A percentile compares a stretch with the other conserved stretches of the same genome.
phyloP scores from a whole-genome alignment of 306 rosid species.

The Macrotyloma uniflorum region DNA sequence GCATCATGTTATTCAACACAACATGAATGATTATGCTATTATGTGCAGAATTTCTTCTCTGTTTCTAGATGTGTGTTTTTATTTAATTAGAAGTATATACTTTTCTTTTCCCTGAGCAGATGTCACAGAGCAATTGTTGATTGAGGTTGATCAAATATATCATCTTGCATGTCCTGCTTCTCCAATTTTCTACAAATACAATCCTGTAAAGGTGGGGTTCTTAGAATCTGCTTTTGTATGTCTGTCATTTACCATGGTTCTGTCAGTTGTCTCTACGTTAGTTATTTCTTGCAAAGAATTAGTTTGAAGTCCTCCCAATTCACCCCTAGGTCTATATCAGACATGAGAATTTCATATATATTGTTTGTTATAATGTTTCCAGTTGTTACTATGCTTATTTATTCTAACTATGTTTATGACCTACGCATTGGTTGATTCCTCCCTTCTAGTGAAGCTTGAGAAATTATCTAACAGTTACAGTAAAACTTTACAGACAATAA shows the following conservation, averaged over 20 bases:
- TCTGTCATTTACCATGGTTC: background rate
- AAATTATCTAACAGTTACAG: constrained; percentile 38
- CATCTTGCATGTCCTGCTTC: constrained; percentile 99
- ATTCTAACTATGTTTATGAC: background rate
- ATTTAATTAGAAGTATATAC: background rate
- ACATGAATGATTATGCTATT: constrained; percentile 16
- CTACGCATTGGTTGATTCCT: background rate
- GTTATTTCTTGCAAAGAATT: background rate
- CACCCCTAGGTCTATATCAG: background rate
- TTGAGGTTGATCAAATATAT: constrained; percentile 93
- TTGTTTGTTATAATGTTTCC: background rate
- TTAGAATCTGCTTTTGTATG: background rate
- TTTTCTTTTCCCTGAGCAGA: constrained; percentile 49
- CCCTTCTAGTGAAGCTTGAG: constrained; percentile 28
- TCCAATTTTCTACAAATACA: constrained; percentile 92
- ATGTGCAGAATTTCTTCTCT: constrained; percentile 16
- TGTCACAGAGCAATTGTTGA: constrained; percentile 83
- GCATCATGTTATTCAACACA: background rate
- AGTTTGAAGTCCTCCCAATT: background rate
- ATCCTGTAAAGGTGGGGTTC: constrained; percentile 80
- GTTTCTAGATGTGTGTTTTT: background rate
- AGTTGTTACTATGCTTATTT: background rate
- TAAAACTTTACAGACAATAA: constrained; percentile 70
- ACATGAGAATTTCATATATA: background rate
- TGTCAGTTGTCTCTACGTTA: background rate